Conservation (phyloP, 345 rosid species). For the Linum tenue region DNA sequence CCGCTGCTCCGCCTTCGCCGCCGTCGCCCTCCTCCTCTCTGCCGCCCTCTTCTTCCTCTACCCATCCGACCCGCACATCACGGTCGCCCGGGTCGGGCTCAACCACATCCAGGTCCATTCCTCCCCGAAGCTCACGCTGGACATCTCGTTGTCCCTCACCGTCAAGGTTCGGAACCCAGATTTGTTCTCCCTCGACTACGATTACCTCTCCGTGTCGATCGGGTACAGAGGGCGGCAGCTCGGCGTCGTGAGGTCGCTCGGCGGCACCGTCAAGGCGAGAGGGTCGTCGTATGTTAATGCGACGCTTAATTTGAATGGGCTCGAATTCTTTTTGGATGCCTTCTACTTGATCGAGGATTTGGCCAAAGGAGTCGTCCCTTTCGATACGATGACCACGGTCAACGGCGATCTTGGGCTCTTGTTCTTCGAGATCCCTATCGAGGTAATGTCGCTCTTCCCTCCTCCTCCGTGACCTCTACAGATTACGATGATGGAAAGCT, state of each 20-base stretch:
- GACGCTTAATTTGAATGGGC: constrained; percentile 64
- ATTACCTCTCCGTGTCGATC: constrained; percentile 48
- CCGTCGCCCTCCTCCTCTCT: constrained; percentile 41
- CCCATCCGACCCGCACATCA: constrained; percentile 66
- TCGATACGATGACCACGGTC: constrained; percentile 49
- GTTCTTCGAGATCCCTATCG: constrained; percentile 51
- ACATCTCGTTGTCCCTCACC: constrained; percentile 58
- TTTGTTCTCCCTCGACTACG: constrained; percentile 53
- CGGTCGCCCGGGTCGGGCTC: constrained; percentile 43
- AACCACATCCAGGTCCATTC: constrained; percentile 47
- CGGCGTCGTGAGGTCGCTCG: constrained; percentile 48
- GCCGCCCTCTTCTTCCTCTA: constrained; percentile 43
- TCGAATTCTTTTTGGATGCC: constrained; percentile 56
- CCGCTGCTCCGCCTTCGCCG: constrained; percentile 33
- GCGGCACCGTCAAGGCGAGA: constrained; percentile 52
- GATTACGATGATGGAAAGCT: not conserved
- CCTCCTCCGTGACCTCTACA: not conserved
- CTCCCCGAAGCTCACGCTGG: constrained; percentile 39
- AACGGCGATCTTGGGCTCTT: constrained; percentile 52
- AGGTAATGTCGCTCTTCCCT: constrained; percentile 26
- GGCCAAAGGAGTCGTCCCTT: constrained; percentile 56
- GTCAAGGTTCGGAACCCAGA: constrained; percentile 56
- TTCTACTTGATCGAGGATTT: constrained; percentile 69
- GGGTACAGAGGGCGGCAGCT: constrained; percentile 77
- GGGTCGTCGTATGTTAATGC: constrained; percentile 61